Percentiles rank a stretch among this genome's conserved stretches.
Conservation (phyloP, 108 stramenopile genomes). For the Hondaea fermentalgiana region DNA sequence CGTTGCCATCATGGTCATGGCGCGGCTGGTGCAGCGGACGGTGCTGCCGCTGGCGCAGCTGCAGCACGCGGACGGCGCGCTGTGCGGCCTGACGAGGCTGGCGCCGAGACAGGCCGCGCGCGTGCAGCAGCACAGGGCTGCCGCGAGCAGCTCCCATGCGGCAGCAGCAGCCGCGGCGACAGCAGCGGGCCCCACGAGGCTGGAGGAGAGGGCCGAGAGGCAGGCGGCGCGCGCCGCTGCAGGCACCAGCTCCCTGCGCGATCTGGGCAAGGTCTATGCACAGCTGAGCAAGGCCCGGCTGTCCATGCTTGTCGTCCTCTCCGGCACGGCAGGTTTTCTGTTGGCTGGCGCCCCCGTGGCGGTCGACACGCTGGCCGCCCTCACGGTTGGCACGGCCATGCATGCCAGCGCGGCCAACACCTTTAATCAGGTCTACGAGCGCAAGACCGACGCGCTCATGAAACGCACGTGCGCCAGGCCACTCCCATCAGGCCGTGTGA, state of each 20-base stretch:
- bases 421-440: conserved; percentile 80
- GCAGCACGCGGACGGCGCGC: too few relatives aligned
- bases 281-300: conserved; percentile 68
- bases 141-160: too few relatives aligned
- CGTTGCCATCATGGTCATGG: too few relatives aligned
- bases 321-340: conserved; percentile 79
- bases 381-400: conserved; percentile 76
- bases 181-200: too few relatives aligned
- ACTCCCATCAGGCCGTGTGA: conserved; percentile 65
- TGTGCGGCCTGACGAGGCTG: too few relatives aligned
- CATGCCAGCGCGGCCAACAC: conserved; percentile 81
- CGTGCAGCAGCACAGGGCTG: too few relatives aligned
- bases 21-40: too few relatives aligned
- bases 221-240: not conserved
- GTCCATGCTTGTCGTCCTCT: conserved; percentile 77
- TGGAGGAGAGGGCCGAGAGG: too few relatives aligned
- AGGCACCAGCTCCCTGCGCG: not conserved
- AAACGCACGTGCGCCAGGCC: conserved; percentile 82
- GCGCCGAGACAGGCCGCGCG: too few relatives aligned
- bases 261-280: not conserved
- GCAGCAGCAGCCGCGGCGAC: too few relatives aligned
- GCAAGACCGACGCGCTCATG: conserved; percentile 69
- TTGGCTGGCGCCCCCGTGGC: conserved; percentile 74
- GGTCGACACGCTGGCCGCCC: conserved; percentile 46
- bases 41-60: too few relatives aligned